Evolutionary conservation across 805 yeast genomes (phyloP).

Genomic region (Yamadazyma kitorensis): DNA sequence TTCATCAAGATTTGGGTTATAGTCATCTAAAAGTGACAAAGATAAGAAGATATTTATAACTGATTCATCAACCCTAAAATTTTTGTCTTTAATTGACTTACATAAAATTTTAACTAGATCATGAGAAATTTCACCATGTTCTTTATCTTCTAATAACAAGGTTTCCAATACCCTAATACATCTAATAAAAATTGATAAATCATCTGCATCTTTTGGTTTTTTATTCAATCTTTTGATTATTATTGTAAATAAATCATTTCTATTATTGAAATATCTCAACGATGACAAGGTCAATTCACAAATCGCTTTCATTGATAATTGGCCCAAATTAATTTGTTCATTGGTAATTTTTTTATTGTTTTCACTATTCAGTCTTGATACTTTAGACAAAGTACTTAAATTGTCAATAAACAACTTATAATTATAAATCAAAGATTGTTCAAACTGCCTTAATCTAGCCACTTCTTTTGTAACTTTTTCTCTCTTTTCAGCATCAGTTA

Average conservation of each 20-base stretch:
- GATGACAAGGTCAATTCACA: constrained; percentile 66
- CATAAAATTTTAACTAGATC: constrained; percentile 68
- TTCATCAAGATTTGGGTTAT: constrained; percentile 61
- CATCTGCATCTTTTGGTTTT: constrained; percentile 50
- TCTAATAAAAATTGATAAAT: constrained; percentile 48
- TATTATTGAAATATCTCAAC: constrained; percentile 75
- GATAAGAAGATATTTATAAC: constrained; percentile 73
- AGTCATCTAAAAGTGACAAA: constrained; percentile 62
- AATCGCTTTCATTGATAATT: constrained; percentile 68
- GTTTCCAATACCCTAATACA: constrained; percentile 66
- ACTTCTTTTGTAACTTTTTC: constrained; percentile 86
- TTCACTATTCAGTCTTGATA: constrained; percentile 35
- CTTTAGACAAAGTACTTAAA: constrained; percentile 42
- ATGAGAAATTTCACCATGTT: constrained; percentile 73
- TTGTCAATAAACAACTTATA: constrained; percentile 66
- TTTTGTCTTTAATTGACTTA: constrained; percentile 69
- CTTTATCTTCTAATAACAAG: constrained; percentile 72
- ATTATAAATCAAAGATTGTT: constrained; percentile 68
- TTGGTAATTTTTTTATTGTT: constrained; percentile 30
- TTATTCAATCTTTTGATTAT: constrained; percentile 65
- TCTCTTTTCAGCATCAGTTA: constrained; percentile 74
- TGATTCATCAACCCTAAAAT: constrained; percentile 79
- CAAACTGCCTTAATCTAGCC: constrained; percentile 72
- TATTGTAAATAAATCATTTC: constrained; percentile 69
- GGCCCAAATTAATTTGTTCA: constrained; percentile 45